These are phyloP conservation scores for Alternaria atra DNA, from an alignment of 2,329 filamentous ascomycete genomes.

Conservation along the genomic window DNA sequence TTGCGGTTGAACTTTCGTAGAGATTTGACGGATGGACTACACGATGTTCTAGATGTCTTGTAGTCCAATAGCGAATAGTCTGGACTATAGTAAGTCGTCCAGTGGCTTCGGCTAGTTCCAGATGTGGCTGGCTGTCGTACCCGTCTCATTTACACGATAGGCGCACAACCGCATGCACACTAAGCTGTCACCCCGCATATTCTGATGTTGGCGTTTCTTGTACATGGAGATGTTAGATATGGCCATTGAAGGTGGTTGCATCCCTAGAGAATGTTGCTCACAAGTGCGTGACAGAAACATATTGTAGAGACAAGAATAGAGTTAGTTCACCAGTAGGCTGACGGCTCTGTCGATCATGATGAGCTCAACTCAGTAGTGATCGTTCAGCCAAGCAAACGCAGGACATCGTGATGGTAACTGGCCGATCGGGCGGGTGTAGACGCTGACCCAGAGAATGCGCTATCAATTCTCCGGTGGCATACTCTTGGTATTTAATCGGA, in stretches of 20 bases:
- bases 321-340: neutral
- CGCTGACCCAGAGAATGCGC: neutral
- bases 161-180: neutral
- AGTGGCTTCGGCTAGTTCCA: constrained; percentile 1
- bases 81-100: neutral
- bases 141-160: neutral
- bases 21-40: neutral
- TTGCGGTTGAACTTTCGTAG: neutral
- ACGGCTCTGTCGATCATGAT: neutral
- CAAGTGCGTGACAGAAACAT: neutral
- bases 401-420: neutral
- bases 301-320: neutral
- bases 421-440: neutral
- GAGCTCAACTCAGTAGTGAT: constrained; percentile 1
- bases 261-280: neutral
- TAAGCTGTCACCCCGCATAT: constrained; percentile 1
- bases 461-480: neutral
- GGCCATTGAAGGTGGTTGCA: neutral
- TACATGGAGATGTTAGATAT: neutral
- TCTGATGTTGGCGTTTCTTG: neutral
- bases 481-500: neutral
- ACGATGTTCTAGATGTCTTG: neutral
- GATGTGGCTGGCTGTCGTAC: constrained; percentile 6
- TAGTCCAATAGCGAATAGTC: neutral
- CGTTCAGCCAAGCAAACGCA: neutral